Evolutionary conservation across 2,329 filamentous ascomycete genomes (phyloP).

Genomic region (Lithohypha guttulata): DNA sequence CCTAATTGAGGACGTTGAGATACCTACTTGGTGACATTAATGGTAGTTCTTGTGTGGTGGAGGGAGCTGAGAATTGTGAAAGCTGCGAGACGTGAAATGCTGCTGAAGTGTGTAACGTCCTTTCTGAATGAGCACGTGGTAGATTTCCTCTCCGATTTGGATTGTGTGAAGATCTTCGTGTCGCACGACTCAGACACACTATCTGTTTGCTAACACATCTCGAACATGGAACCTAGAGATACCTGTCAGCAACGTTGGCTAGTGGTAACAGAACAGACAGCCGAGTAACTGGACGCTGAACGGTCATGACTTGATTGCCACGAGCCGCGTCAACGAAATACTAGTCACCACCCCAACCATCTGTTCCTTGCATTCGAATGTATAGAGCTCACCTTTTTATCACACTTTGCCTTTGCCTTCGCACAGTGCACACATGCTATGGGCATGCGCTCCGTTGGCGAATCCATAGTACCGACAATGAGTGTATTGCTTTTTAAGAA

Average conservation of each 20-base stretch:
- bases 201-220: slow-evolving; percentile 23
- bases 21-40: slow-evolving; percentile 17
- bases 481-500: too few species aligned
- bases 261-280: not conserved
- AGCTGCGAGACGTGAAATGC: slow-evolving; percentile 20
- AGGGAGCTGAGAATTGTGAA: slow-evolving; percentile 15
- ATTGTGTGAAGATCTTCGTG: slow-evolving; percentile 21
- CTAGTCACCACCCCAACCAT: not conserved
- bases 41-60: slow-evolving; percentile 11
- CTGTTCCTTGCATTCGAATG: not conserved
- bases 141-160: slow-evolving; percentile 18
- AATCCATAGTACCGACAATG: slow-evolving; percentile 20
- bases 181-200: slow-evolving; percentile 20
- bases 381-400: slow-evolving; percentile 23
- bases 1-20: not conserved
- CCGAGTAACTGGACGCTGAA: not conserved
- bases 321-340: not conserved
- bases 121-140: slow-evolving; percentile 18
- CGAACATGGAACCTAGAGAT: slow-evolving; percentile 21
- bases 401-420: slow-evolving; percentile 24
- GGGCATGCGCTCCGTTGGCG: slow-evolving; percentile 21
- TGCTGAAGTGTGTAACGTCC: slow-evolving; percentile 17
- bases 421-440: slow-evolving; percentile 23
- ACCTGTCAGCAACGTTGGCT: not conserved
- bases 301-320: not conserved